A percentile compares a stretch with the other conserved stretches of the same genome.
Evolutionary conservation across 768 basidiomycete species (phyloP).

Genomic region (Tricholoma bakamatsutake): DNA sequence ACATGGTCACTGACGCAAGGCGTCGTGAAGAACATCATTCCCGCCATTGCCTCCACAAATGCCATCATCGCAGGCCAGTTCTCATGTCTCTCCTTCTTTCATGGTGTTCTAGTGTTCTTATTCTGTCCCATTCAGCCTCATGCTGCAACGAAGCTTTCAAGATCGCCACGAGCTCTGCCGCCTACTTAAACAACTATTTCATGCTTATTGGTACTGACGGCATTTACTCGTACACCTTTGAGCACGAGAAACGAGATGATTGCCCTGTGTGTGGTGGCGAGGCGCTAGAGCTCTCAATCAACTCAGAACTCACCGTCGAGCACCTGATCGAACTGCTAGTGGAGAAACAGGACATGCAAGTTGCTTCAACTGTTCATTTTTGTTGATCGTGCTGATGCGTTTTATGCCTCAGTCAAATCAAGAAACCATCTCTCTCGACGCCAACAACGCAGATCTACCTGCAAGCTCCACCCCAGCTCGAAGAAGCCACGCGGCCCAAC

Average conservation of each 20-base stretch:
- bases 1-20: constrained; percentile 98
- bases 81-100: not conserved
- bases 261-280: constrained; percentile 98
- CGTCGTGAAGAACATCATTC: constrained; percentile 99
- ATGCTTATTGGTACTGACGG: constrained; percentile 97
- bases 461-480: constrained; percentile 89
- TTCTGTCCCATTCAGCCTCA: constrained; percentile 51
- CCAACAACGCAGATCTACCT: constrained; percentile 78
- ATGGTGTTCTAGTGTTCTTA: not conserved
- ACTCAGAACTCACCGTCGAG: constrained; percentile 74
- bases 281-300: constrained; percentile 66
- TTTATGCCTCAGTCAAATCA: constrained; percentile 71
- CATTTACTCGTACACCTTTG: constrained; percentile 95
- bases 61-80: constrained; percentile 89
- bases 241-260: constrained; percentile 87
- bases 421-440: constrained; percentile 87
- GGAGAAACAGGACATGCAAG: constrained; percentile 89
- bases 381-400: not conserved
- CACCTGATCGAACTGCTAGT: constrained; percentile 81
- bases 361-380: constrained; percentile 11
- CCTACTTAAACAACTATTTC: constrained; percentile 95
- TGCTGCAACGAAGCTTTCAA: constrained; percentile 99
- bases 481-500: constrained; percentile 86
- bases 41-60: constrained; percentile 97
- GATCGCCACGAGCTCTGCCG: constrained; percentile 92